Conservation (phyloP, 768 basidiomycete genomes). For the Cystofilobasidium macerans region DNA sequence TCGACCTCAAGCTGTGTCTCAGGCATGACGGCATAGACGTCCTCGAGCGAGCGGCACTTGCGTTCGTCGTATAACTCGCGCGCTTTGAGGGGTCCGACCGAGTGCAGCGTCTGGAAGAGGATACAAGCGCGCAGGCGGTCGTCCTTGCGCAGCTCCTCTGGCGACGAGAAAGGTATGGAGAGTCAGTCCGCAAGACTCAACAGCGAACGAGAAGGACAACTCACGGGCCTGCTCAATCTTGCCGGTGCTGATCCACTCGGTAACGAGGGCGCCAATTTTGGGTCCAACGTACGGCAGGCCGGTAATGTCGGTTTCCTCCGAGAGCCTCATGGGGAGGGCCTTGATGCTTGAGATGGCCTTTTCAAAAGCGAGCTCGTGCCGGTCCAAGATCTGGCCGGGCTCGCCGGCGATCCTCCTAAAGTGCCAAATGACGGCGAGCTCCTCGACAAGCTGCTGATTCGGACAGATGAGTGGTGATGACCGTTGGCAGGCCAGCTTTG, state of each 20-base stretch:
- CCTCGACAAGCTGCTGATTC: constrained; percentile 54
- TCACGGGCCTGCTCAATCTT: constrained; percentile 2
- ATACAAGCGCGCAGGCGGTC: constrained; percentile 51
- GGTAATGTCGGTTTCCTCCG: constrained; percentile 25
- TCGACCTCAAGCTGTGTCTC: constrained; percentile 47
- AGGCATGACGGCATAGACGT: constrained; percentile 46
- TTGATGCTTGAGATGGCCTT: constrained; percentile 38
- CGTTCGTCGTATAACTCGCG: constrained; percentile 50
- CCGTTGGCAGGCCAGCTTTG: constrained; percentile 52
- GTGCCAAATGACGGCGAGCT: constrained; percentile 48
- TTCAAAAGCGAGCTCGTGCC: constrained; percentile 25
- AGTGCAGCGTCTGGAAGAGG: constrained; percentile 54
- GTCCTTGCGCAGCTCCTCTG: constrained; percentile 40
- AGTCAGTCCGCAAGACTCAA: neutral
- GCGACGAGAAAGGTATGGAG: neutral
- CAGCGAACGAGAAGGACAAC: neutral
- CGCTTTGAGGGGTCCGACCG: constrained; percentile 61
- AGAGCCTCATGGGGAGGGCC: constrained; percentile 39
- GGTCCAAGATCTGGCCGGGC: constrained; percentile 16
- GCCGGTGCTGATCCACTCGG: constrained; percentile 25
- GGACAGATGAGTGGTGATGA: constrained; percentile 56
- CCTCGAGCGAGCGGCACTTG: constrained; percentile 56
- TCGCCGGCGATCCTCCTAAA: constrained; percentile 10
- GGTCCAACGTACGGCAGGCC: constrained; percentile 40
- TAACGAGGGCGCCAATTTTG: constrained; percentile 37